These are phyloP conservation scores for Yamadazyma jaroonii DNA, from an alignment of 1,139 yeast species.

Conservation along the genomic window DNA sequence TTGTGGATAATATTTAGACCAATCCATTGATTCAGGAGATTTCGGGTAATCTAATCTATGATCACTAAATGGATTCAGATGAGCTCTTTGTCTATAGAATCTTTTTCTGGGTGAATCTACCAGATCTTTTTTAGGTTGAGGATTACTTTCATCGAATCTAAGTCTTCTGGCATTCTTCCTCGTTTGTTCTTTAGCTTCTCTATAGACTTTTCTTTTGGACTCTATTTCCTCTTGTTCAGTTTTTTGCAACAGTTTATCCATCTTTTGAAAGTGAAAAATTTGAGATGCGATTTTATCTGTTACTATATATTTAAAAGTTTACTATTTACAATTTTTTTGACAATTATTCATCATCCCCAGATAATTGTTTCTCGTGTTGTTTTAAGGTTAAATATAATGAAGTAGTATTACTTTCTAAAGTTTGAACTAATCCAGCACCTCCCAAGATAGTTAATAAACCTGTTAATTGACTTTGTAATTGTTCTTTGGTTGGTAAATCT, in stretches of 20 bases:
- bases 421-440: conserved; percentile 85
- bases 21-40: conserved; percentile 80
- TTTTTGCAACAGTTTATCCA: conserved; percentile 25
- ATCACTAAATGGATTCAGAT: conserved; percentile 95
- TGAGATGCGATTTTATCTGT: conserved; percentile 4
- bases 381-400: conserved; percentile 71
- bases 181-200: conserved; percentile 35
- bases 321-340: conserved; percentile 2
- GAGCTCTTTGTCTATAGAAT: conserved; percentile 95
- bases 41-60: conserved; percentile 87
- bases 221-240: conserved; percentile 31
- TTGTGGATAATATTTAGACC: conserved; percentile 74
- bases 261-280: conserved; percentile 6
- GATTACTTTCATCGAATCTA: conserved; percentile 18
- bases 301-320: background rate
- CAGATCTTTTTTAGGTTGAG: conserved; percentile 2
- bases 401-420: conserved; percentile 68
- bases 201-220: conserved; percentile 37
- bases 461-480: conserved; percentile 76
- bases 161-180: conserved; percentile 35
- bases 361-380: conserved; percentile 32
- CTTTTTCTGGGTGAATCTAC: conserved; percentile 75
- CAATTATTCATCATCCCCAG: conserved; percentile 2
- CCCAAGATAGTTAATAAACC: conserved; percentile 82
- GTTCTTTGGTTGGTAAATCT: conserved; percentile 66